A percentile compares a stretch with the other conserved stretches of the same genome.
Evolutionary conservation across 805 yeast species (phyloP).

Genomic region (Lipomyces kockii): DNA sequence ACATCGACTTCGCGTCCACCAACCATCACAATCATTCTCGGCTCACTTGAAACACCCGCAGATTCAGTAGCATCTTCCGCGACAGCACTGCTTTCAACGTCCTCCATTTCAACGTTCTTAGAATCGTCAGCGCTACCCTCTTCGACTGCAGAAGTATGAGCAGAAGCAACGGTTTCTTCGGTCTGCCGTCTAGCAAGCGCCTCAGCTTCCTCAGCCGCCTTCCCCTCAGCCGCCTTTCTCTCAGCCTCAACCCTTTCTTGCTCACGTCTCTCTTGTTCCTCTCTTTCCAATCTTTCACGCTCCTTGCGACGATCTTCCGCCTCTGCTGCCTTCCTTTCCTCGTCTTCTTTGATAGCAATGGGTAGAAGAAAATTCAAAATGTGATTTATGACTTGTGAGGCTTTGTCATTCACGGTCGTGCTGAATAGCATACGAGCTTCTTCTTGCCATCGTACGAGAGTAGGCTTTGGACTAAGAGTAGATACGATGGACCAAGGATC

Average conservation of each 20-base stretch:
- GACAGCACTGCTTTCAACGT: slow-evolving; percentile 30
- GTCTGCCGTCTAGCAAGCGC: slow-evolving; percentile 7
- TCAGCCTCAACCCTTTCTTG: slow-evolving; percentile 43
- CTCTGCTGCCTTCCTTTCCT: slow-evolving; percentile 23
- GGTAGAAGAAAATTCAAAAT: slow-evolving; percentile 39
- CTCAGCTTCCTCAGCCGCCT: slow-evolving; percentile 41
- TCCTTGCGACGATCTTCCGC: slow-evolving; percentile 36
- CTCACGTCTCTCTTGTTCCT: slow-evolving; percentile 48
- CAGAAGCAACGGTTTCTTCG: slow-evolving; percentile 18
- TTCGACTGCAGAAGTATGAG: slow-evolving; percentile 39
- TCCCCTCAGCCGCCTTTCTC: slow-evolving; percentile 38
- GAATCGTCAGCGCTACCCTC: slow-evolving; percentile 31
- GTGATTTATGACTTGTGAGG: slow-evolving; percentile 38
- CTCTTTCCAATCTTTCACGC: slow-evolving; percentile 39
- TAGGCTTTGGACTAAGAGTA: slow-evolving; percentile 47
- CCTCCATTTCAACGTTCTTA: slow-evolving; percentile 19
- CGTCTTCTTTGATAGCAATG: slow-evolving; percentile 34
- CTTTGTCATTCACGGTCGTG: slow-evolving; percentile 47
- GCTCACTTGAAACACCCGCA: slow-evolving; percentile 35
- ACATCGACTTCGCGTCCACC: slow-evolving; percentile 83
- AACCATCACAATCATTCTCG: slow-evolving; percentile 71
- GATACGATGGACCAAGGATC: slow-evolving; percentile 36
- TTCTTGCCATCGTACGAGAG: slow-evolving; percentile 73
- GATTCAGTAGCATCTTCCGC: slow-evolving; percentile 33
- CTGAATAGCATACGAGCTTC: slow-evolving; percentile 57